Percentiles rank a stretch among this genome's conserved stretches.
These are phyloP conservation scores for Kazachstania bromeliacearum DNA, from an alignment of 805 yeast genomes.

Conservation along the genomic window DNA sequence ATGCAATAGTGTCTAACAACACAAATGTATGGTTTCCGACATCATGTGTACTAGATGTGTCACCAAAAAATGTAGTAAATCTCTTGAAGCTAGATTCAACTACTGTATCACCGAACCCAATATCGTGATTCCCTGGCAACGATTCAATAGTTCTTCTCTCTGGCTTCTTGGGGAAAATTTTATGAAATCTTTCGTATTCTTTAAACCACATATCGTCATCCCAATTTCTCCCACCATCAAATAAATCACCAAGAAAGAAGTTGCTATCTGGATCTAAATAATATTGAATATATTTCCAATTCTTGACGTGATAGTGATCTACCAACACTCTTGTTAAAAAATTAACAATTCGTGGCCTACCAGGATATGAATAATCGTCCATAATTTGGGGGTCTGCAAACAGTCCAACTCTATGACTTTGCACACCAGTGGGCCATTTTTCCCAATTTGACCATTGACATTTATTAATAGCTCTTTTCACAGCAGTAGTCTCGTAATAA, in stretches of 20 bases:
- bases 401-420: slow-evolving; percentile 45
- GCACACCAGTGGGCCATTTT: slow-evolving; percentile 34
- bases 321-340: slow-evolving; percentile 50
- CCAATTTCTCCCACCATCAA: slow-evolving; percentile 94
- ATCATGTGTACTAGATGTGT: slow-evolving; percentile 43
- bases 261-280: slow-evolving; percentile 63
- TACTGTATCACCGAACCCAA: slow-evolving; percentile 80
- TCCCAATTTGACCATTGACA: slow-evolving; percentile 69
- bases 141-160: slow-evolving; percentile 36
- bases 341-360: slow-evolving; percentile 42
- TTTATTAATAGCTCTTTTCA: slow-evolving; percentile 34
- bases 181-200: slow-evolving; percentile 61
- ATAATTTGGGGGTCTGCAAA: slow-evolving; percentile 94
- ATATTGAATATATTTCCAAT: slow-evolving; percentile 51
- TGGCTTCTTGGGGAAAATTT: slow-evolving; percentile 52
- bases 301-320: slow-evolving; percentile 74
- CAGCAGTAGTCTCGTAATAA: slow-evolving; percentile 46
- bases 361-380: slow-evolving; percentile 82
- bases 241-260: slow-evolving; percentile 80
- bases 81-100: slow-evolving; percentile 46
- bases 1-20: slow-evolving; percentile 72
- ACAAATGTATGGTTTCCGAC: slow-evolving; percentile 65
- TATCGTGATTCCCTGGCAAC: slow-evolving; percentile 93
- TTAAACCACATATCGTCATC: slow-evolving; percentile 55
- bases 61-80: slow-evolving; percentile 68